Evolutionary conservation across 495 filamentous ascomycete genomes (phyloP).

Genomic region (Xylaria telfairii): DNA sequence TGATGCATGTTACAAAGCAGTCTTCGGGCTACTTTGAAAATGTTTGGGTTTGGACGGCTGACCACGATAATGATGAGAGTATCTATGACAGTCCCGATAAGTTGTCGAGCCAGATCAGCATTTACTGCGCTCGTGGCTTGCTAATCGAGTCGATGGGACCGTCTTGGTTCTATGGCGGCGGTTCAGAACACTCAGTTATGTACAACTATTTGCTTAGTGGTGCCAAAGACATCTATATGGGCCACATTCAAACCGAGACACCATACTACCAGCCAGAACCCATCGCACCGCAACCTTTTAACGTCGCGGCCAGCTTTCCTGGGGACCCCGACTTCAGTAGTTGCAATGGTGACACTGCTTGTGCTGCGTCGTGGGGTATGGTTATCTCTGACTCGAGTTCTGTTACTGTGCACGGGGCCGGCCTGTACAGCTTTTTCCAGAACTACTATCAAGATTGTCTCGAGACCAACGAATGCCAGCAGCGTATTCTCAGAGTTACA

Average conservation of each 20-base stretch:
- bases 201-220: constrained; percentile 82
- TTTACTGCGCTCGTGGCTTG: constrained; percentile 86
- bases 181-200: constrained; percentile 82
- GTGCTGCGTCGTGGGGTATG: constrained; percentile 36
- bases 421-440: constrained; percentile 68
- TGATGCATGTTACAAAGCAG: constrained; percentile 44
- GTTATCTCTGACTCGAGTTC: constrained; percentile 48
- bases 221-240: constrained; percentile 80
- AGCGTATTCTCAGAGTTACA: constrained; percentile 35
- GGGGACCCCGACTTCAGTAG: constrained; percentile 53
- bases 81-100: constrained; percentile 57
- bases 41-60: constrained; percentile 65
- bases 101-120: constrained; percentile 82
- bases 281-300: constrained; percentile 76
- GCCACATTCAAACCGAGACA: constrained; percentile 85
- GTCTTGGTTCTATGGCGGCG: constrained; percentile 72
- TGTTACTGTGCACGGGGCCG: constrained; percentile 59
- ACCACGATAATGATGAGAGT: constrained; percentile 58
- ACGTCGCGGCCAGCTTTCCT: constrained; percentile 59
- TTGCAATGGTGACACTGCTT: constrained; percentile 37
- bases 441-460: constrained; percentile 53
- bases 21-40: constrained; percentile 62
- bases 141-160: constrained; percentile 69
- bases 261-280: constrained; percentile 86
- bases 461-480: constrained; percentile 45